These are phyloP conservation scores for Camellia oleifera DNA, from an alignment of 179 eudicot species.

Conservation along the genomic window DNA sequence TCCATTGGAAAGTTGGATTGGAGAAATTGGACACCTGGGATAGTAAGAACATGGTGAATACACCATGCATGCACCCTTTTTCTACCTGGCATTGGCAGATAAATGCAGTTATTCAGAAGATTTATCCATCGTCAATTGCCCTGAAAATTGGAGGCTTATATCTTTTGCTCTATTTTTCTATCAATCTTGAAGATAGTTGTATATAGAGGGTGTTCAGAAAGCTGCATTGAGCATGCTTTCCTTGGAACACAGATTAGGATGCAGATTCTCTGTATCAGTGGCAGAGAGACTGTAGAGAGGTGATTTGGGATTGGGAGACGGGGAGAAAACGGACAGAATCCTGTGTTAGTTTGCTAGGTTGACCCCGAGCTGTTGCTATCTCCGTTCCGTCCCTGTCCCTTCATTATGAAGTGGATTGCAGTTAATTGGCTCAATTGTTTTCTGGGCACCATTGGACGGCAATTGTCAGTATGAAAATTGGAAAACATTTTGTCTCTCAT, in stretches of 20 bases:
- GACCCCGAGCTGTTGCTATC: too few relatives aligned
- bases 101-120: slow-evolving; percentile 5
- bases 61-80: background rate
- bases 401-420: too few relatives aligned
- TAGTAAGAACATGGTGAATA: slow-evolving; percentile 37
- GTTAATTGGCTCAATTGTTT: too few relatives aligned
- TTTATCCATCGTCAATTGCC: background rate
- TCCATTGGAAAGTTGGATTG: slow-evolving; percentile 77
- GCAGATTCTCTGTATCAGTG: background rate
- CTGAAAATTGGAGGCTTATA: background rate
- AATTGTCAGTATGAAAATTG: background rate
- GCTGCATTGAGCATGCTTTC: background rate
- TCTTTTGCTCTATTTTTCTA: background rate
- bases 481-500: background rate
- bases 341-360: too few relatives aligned
- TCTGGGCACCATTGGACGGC: background rate
- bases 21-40: slow-evolving; percentile 73
- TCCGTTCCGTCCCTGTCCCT: too few relatives aligned
- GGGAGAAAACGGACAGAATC: too few relatives aligned
- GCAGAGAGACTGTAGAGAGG: too few relatives aligned
- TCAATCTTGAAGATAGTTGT: background rate
- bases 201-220: slow-evolving; percentile 4
- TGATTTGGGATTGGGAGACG: too few relatives aligned
- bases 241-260: background rate
- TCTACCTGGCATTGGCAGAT: background rate